Percentiles rank a stretch among this genome's conserved stretches.
Conservation (phyloP, 257 asterid species). For the Salvia miltiorrhiza region DNA sequence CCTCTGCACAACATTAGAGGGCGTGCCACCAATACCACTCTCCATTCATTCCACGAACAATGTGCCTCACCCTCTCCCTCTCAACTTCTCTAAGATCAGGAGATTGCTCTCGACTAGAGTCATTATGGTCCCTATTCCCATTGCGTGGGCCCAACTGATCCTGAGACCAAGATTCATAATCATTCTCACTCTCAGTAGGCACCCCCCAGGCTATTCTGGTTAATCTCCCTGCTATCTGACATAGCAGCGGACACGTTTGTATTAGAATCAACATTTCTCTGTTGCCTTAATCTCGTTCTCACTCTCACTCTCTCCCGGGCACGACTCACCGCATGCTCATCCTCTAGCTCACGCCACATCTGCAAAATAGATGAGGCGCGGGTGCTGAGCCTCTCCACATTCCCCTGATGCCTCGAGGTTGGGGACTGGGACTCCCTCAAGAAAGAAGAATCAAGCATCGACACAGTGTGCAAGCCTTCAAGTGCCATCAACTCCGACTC, state of each 20-base stretch:
- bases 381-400: slow-evolving; percentile 73
- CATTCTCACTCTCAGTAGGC: slow-evolving; percentile 66
- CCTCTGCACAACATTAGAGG: slow-evolving; percentile 56
- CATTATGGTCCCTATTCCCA: slow-evolving; percentile 46
- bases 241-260: slow-evolving; percentile 40
- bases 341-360: slow-evolving; percentile 97
- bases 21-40: slow-evolving; percentile 57
- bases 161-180: slow-evolving; percentile 54
- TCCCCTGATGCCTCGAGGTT: slow-evolving; percentile 67
- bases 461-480: slow-evolving; percentile 82
- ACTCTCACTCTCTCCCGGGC: slow-evolving; percentile 68
- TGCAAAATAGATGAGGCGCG: slow-evolving; percentile 79
- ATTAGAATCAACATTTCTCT: slow-evolving; percentile 55
- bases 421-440: slow-evolving; percentile 86
- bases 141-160: slow-evolving; percentile 41
- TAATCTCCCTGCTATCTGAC: slow-evolving; percentile 56
- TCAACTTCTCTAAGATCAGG: slow-evolving; percentile 87
- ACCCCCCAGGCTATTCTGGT: slow-evolving; percentile 53
- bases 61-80: slow-evolving; percentile 89
- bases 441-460: slow-evolving; percentile 83
- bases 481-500: slow-evolving; percentile 91
- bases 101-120: slow-evolving; percentile 77
- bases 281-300: slow-evolving; percentile 45
- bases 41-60: slow-evolving; percentile 96
- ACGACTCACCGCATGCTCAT: slow-evolving; percentile 60